Evolutionary conservation across 2,329 filamentous ascomycete species (phyloP).

Genomic region (Talaromyces islandicus): DNA sequence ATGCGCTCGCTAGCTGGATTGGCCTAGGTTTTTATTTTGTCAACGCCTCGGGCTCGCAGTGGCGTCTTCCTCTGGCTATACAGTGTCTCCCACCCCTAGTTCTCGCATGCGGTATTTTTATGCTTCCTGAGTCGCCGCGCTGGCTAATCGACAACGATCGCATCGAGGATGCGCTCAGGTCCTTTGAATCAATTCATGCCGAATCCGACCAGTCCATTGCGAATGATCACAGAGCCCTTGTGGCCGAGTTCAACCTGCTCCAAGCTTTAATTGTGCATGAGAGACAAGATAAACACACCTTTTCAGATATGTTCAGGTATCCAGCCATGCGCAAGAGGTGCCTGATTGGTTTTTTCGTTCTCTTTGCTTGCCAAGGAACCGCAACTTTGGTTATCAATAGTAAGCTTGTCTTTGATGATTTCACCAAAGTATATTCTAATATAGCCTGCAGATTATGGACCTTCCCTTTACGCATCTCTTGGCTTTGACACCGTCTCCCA

Average conservation of each 20-base stretch:
- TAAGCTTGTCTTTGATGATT: neutral
- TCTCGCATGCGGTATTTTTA: slow-evolving; percentile 11
- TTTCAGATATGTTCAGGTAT: slow-evolving; percentile 10
- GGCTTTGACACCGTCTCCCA: slow-evolving; percentile 4
- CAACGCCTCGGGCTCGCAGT: slow-evolving; percentile 15
- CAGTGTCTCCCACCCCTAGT: slow-evolving; percentile 15
- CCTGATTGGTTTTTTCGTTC: slow-evolving; percentile 4
- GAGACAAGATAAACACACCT: slow-evolving; percentile 3
- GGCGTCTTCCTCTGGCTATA: slow-evolving; percentile 18
- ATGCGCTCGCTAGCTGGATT: slow-evolving; percentile 19
- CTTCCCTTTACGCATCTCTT: slow-evolving; percentile 2
- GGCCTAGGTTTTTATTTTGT: slow-evolving; percentile 20
- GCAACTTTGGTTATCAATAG: slow-evolving; percentile 8
- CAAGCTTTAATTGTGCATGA: slow-evolving; percentile 2
- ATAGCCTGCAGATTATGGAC: slow-evolving; percentile 3
- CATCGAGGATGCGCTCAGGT: slow-evolving; percentile 12
- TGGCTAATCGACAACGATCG: slow-evolving; percentile 16
- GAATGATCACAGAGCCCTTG: slow-evolving; percentile 2
- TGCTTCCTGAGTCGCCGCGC: slow-evolving; percentile 17
- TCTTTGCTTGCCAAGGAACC: slow-evolving; percentile 7
- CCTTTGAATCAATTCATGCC: slow-evolving; percentile 5
- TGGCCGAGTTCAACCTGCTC: slow-evolving; percentile 3
- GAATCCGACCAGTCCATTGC: slow-evolving; percentile 4
- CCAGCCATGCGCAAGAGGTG: slow-evolving; percentile 14
- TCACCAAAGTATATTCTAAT: neutral